phyloP scores from a whole-genome alignment of 2,329 filamentous ascomycete genomes.

The Dendryphion nanum region DNA sequence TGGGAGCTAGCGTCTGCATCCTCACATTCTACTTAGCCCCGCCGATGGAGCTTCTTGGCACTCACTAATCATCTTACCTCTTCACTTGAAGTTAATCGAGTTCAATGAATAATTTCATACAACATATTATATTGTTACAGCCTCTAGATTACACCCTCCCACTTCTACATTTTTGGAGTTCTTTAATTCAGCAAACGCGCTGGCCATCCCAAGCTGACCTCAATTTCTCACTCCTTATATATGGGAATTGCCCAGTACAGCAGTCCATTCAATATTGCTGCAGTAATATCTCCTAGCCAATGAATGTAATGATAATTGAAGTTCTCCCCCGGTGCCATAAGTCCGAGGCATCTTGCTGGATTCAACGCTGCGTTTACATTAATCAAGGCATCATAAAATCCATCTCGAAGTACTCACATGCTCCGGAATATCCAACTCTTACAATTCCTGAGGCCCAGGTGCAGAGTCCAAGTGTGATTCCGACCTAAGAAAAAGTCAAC shows the following conservation, averaged over 20 bases:
- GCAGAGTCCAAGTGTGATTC: constrained; percentile 23
- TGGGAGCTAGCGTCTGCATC: too few relatives aligned
- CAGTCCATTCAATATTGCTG: constrained; percentile 31
- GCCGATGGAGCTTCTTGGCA: too few relatives aligned
- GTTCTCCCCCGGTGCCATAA: constrained; percentile 30
- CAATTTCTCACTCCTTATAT: constrained; percentile 17
- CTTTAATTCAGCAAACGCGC: too few relatives aligned
- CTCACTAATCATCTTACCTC: too few relatives aligned
- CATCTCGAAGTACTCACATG: constrained; percentile 17
- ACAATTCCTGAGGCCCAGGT: constrained; percentile 25
- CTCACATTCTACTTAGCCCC: too few relatives aligned
- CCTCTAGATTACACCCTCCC: too few relatives aligned
- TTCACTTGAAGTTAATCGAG: too few relatives aligned
- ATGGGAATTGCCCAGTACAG: constrained; percentile 28
- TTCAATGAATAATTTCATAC: too few relatives aligned
- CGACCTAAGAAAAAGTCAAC: constrained; percentile 11
- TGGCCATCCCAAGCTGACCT: too few relatives aligned
- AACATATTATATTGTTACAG: too few relatives aligned
- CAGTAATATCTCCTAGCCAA: constrained; percentile 29
- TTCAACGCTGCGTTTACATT: constrained; percentile 28
- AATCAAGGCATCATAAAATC: not conserved
- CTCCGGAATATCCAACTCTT: constrained; percentile 32
- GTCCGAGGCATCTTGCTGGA: constrained; percentile 34
- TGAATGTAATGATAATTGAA: constrained; percentile 36
- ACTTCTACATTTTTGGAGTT: too few relatives aligned